Conservation (phyloP, 176 grass and related monocot species). For the Avena atlantica region DNA sequence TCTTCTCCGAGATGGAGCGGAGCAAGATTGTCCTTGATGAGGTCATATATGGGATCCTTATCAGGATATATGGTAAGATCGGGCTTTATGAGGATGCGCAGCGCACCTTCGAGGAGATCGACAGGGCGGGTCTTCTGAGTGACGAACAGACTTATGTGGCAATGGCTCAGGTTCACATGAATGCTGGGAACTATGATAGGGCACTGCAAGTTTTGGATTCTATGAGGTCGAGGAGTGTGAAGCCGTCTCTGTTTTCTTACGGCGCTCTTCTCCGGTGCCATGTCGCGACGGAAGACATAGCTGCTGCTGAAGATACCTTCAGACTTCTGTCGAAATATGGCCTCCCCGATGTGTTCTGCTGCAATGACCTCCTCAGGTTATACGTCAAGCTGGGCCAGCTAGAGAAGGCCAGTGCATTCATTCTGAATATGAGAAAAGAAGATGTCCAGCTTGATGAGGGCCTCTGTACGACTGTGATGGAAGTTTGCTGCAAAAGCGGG, state of each 20-base stretch:
- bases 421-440: constrained; percentile 58
- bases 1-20: constrained; percentile 79
- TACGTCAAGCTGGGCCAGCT: constrained; percentile 72
- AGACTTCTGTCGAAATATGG: constrained; percentile 51
- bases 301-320: constrained; percentile 72
- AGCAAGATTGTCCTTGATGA: constrained; percentile 75
- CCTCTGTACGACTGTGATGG: constrained; percentile 74
- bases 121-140: constrained; percentile 57
- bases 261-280: constrained; percentile 74
- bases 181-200: constrained; percentile 54
- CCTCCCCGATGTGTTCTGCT: constrained; percentile 60
- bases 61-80: constrained; percentile 89
- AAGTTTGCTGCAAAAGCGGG: constrained; percentile 75
- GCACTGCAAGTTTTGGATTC: constrained; percentile 68
- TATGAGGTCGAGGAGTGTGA: constrained; percentile 66
- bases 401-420: constrained; percentile 70
- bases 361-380: constrained; percentile 69
- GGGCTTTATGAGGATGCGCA: constrained; percentile 75
- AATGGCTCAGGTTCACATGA: constrained; percentile 89
- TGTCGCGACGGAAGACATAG: constrained; percentile 68
- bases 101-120: constrained; percentile 71
- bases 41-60: constrained; percentile 89
- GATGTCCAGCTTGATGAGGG: constrained; percentile 58
- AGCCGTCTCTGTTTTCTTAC: constrained; percentile 66
- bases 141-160: constrained; percentile 89